phyloP scores from a whole-genome alignment of 495 filamentous ascomycete species.

The Aspergillus conjunctus region DNA sequence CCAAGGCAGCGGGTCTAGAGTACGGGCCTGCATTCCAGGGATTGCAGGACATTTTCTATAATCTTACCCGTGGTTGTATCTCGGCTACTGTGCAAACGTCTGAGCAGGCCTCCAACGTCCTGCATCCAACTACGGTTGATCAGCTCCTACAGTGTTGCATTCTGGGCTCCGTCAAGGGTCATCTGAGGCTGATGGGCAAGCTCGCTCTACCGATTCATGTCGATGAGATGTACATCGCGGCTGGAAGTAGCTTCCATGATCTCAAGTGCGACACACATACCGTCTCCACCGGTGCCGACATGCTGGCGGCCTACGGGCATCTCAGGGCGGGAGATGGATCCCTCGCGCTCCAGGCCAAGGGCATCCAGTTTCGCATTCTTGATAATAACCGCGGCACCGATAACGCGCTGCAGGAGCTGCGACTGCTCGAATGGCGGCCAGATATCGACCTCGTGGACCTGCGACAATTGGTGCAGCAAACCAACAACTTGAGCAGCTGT shows the following conservation, averaged over 20 bases:
- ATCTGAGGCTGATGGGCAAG: neutral
- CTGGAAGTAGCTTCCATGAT: neutral
- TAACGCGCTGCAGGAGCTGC: neutral
- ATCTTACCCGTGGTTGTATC: neutral
- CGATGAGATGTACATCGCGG: slow-evolving; percentile 1
- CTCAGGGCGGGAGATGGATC: neutral
- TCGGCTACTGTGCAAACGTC: neutral
- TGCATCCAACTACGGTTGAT: neutral
- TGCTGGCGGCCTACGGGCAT: neutral
- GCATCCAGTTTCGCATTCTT: neutral
- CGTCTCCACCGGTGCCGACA: neutral
- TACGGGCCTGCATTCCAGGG: neutral
- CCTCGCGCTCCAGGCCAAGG: neutral
- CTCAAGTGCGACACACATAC: neutral
- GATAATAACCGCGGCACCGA: neutral
- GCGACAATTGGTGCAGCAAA: neutral
- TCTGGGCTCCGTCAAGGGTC: neutral
- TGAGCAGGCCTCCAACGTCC: neutral
- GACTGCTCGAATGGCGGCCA: slow-evolving; percentile 7
- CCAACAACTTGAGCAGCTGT: neutral
- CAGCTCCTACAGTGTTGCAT: neutral
- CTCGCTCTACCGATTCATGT: slow-evolving; percentile 1
- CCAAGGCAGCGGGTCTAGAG: neutral
- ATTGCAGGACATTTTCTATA: neutral
- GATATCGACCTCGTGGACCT: slow-evolving; percentile 4